Base-by-base conservation (phyloP, 441 rosid genomes). In the Erodium texanum region DNA sequence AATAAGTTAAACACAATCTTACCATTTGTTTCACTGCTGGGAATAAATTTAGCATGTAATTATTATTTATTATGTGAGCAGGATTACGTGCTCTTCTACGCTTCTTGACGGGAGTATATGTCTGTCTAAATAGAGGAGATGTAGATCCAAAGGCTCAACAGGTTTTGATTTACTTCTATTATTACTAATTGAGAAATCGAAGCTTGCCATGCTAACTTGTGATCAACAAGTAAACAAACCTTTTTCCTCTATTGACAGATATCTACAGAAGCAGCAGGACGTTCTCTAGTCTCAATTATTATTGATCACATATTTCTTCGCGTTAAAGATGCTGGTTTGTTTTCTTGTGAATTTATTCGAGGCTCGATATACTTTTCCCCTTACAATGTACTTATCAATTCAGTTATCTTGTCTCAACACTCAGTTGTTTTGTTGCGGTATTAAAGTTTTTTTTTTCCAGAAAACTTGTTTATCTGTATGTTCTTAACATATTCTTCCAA, bases 61-160 rank as follows among this genome's bases (percentile, higher is more conserved):
- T 67, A 61, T 61, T 61, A 61, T 68, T 62, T 45, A 73, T 73
- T 76, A 36, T 69, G 24, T 79, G 78, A 61, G 76, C 77, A 94
- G 99, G 99, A 77, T 84, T 94, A 14, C 98, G 98, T n/a, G 99
- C 99, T 72, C 88, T 94, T 78, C 91, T 94, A 27, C 97, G 99
- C 76, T 94, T 92, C 81, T 76, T 94, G 78, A 86, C 97, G 18
- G 99, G 99, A 68, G 75, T 92, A 43, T 94, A 94, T 77, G 82
- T 89, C 67, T 92, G 99, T 70, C 90, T 94, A 67, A 92, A 92
- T 77, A 83, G 97, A 81, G 99, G 97, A 81, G 98, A 89, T 77
- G 90, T 92, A 76, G 97, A 88, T 82, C 85, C 82, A 75, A 89
- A 82, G 74, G 76, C 90, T 71, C 92, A 89, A 79, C 90, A 92